Evolutionary conservation across 257 asterid genomes (phyloP).

Genomic region (Capsicum baccatum): DNA sequence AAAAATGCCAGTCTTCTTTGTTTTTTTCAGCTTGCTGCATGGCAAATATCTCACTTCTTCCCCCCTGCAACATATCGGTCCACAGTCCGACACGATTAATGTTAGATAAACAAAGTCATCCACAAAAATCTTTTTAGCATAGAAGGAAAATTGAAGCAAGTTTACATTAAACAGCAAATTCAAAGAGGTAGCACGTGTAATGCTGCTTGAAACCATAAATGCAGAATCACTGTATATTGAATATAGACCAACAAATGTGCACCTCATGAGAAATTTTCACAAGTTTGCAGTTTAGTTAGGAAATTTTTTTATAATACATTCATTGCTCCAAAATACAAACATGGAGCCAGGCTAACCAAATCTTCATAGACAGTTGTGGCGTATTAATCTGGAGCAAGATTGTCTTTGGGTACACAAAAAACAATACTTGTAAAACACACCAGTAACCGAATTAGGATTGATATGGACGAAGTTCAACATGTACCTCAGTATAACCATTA

Average conservation of each 20-base stretch:
- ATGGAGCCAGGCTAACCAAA: not conserved
- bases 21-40: constrained; percentile 81
- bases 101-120: not conserved
- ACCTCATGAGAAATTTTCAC: not conserved
- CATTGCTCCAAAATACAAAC: not conserved
- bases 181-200: not conserved
- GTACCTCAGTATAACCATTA: constrained; percentile 94
- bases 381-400: not conserved
- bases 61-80: constrained; percentile 60
- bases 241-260: not conserved
- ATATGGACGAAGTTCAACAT: not conserved
- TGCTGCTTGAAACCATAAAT: not conserved
- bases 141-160: not conserved
- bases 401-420: not conserved
- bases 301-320: too few species aligned
- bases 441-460: not conserved
- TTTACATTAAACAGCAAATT: not conserved
- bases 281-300: not conserved
- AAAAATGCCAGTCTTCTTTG: not conserved
- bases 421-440: not conserved
- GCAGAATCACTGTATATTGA: not conserved
- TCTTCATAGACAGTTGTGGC: not conserved
- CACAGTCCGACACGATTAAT: too few species aligned
- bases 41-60: constrained; percentile 94
- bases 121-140: not conserved